Evolutionary conservation across 2,329 filamentous ascomycete genomes (phyloP), one percentile per base, ranked within the genome.

Genomic region (Mycosphaerella sp.): DNA sequence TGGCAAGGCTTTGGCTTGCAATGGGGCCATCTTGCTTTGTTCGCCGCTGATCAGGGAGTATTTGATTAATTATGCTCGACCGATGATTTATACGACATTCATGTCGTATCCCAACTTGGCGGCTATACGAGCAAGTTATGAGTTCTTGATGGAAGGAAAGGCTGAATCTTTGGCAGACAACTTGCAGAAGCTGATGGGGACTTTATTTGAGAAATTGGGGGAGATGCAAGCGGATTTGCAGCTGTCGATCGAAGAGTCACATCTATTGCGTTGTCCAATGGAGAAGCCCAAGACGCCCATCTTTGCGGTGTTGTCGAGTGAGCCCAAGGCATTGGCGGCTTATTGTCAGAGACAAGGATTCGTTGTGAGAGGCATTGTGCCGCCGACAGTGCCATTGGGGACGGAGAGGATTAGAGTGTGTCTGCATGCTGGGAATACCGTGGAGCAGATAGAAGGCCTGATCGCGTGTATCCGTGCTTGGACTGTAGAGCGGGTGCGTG

Each of bases 61-160:
- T 56, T 72, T 89, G 45, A 78, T 88, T 66, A 89, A 89, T 62
- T 89, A 89, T 62, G 84, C 85, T 0, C 79, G 85, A n/a, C 82
- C 79, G 1, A 69, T 89, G 37, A 87, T 89, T 49, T 89, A 87
- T 65, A 87, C 85, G 0, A 88, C 85, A 0, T 82, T 84, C 27
- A 76, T 86, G 69, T 76, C 80, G 0, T 80, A 80, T 36, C 79
- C 83, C 0, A 74, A 77, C 1, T 72, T 86, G 1, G 78, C 78
- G 0, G 76, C 77, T 12, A 82, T 86, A 46, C 70, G 74, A 37
- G 73, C 78, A 0, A 73, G 76, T 0, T 86, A 84, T 60, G 72
- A 75, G 6, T 75, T 82, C 28, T 69, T 87, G n/a, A 64, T 63
- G 7, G 65, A 68, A 1, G 79, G 79, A 0, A 63, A 70, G 28